phyloP scores from a whole-genome alignment of 345 rosid species.

The Isatis tinctoria region DNA sequence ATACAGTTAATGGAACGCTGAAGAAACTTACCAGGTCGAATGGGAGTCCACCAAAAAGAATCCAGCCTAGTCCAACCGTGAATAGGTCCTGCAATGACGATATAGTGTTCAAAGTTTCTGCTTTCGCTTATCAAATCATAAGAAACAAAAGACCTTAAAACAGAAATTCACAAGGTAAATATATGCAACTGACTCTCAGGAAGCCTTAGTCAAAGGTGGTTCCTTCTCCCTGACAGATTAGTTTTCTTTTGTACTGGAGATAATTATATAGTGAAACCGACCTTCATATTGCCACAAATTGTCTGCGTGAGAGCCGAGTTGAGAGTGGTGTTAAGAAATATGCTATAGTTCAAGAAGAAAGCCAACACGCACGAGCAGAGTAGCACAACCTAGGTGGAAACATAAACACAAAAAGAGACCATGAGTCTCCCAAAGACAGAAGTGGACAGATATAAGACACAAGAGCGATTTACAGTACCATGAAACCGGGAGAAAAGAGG shows the following conservation, averaged over 20 bases:
- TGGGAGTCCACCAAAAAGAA: slow-evolving; percentile 92
- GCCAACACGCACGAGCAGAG: slow-evolving; percentile 78
- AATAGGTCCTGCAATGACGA: slow-evolving; percentile 68
- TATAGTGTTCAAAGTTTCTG: background rate
- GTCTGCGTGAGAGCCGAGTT: slow-evolving; percentile 97
- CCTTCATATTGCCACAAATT: slow-evolving; percentile 97
- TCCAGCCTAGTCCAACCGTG: slow-evolving; percentile 91
- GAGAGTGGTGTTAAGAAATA: slow-evolving; percentile 93
- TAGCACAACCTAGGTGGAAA: slow-evolving; percentile 59
- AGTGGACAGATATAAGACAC: background rate
- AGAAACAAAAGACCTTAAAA: background rate
- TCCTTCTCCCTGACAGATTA: background rate
- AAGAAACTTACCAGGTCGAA: slow-evolving; percentile 66
- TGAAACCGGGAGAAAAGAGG: slow-evolving; percentile 70
- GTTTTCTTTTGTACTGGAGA: background rate
- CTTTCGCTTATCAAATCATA: background rate
- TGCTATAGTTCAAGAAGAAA: slow-evolving; percentile 92
- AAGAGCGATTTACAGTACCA: slow-evolving; percentile 46
- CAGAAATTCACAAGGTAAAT: background rate
- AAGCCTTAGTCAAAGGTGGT: background rate
- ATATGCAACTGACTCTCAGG: background rate
- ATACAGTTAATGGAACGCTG: background rate
- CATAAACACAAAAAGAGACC: background rate
- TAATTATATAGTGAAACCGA: slow-evolving; percentile 24
- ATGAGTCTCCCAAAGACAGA: background rate